Evolutionary conservation across 805 yeast species (phyloP), one percentile per base, ranked within the genome.

Genomic region (Wickerhamomyces hampshirensis): DNA sequence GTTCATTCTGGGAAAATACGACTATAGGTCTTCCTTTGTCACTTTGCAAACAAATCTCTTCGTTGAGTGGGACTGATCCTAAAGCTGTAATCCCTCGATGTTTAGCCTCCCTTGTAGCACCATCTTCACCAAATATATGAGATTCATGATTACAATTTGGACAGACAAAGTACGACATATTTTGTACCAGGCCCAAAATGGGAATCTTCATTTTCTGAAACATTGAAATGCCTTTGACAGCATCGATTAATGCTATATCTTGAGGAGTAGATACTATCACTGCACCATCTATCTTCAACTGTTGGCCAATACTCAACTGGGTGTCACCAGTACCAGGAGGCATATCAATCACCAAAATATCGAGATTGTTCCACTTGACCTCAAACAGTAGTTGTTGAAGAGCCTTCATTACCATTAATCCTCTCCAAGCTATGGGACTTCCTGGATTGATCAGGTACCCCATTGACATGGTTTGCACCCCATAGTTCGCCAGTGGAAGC

Each of bases 251-350:
- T 0, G 95, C 95, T 28, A 86, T 73, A 45, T 86, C 95, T 55
- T 86, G 95, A 0, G 94, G 91, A 0, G 95, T 86, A 1, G 88
- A 77, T 1, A 86, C 95, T 26, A 86, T 75, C 1, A 86, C 71
- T 0, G 94, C 86, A 0, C 95, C 95, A 48, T 79, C 83, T 0
- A 86, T 74, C 31, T 71, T 69, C n/a, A 83, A 56, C 48, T 78
- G 82, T 57, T 86, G 95, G 18, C 87, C 78, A n/a, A 86, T 66
- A 0, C 94, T 82, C 37, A 86, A 65, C 51, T 86, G 95, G 0
- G 84, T 80, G 54, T 86, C 95, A 14, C 95, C 95, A 0, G 95
- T 86, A 3, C 95, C 95, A 1, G 95, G 95, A 0, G 95, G 95
- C 84, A 86, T 73, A 49, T 86, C 95, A 9, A 86, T 64, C 2